These are phyloP conservation scores for Phytophthora chlamydospora DNA, from an alignment of 352 stramenopile genomes.

Conservation along the genomic window DNA sequence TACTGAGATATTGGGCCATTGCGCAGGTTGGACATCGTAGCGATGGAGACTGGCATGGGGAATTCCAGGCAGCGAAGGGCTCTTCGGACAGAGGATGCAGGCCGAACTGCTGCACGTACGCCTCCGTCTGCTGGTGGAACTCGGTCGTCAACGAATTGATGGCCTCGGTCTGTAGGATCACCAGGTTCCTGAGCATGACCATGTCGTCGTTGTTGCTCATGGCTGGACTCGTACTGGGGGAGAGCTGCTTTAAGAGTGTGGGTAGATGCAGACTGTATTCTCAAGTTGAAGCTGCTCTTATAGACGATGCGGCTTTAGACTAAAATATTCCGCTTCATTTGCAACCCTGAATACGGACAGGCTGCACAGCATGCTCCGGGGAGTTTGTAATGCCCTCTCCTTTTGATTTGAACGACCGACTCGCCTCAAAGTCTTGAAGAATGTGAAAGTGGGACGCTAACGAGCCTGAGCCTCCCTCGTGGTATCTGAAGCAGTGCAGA, in stretches of 20 bases:
- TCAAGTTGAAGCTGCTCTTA: too few relatives aligned
- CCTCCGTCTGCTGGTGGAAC: slow-evolving; percentile 73
- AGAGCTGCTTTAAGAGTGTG: too few relatives aligned
- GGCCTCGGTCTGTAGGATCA: slow-evolving; percentile 66
- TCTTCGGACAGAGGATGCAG: slow-evolving; percentile 53
- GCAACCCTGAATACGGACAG: slow-evolving; percentile 37
- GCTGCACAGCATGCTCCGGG: slow-evolving; percentile 40
- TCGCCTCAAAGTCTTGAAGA: slow-evolving; percentile 44
- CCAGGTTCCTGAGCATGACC: slow-evolving; percentile 53
- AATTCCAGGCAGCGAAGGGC: slow-evolving; percentile 11
- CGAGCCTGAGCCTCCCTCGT: slow-evolving; percentile 38
- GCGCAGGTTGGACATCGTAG: too few relatives aligned
- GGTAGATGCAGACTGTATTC: neutral
- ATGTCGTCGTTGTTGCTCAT: slow-evolving; percentile 15
- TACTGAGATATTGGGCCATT: too few relatives aligned
- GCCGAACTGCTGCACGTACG: slow-evolving; percentile 61
- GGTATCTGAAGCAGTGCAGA: slow-evolving; percentile 34
- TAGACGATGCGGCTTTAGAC: too few relatives aligned
- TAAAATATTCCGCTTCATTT: too few relatives aligned
- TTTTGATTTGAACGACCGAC: slow-evolving; percentile 32
- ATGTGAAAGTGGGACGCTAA: slow-evolving; percentile 50
- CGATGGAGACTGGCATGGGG: too few relatives aligned
- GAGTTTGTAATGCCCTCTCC: slow-evolving; percentile 29
- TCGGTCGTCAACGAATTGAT: slow-evolving; percentile 48
- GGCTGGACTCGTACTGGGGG: too few relatives aligned